A percentile compares a stretch with the other conserved stretches of the same genome.
These are phyloP conservation scores for Pythium dissotocum DNA, from an alignment of 352 stramenopile species.

Conservation along the genomic window DNA sequence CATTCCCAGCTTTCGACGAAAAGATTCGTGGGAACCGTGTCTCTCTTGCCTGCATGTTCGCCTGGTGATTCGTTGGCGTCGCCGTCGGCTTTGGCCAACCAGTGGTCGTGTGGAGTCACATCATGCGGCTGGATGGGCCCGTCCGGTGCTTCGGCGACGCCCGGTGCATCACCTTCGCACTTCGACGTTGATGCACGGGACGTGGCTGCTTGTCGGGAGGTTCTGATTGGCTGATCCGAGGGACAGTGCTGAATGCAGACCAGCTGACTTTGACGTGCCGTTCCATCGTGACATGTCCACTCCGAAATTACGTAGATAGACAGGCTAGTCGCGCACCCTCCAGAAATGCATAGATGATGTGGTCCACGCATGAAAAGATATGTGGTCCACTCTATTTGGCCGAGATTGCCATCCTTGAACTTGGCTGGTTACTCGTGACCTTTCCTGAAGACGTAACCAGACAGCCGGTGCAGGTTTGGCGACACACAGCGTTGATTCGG, in stretches of 20 bases:
- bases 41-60: not conserved
- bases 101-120: not conserved
- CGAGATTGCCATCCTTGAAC: not conserved
- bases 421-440: not conserved
- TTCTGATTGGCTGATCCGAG: slow-evolving; percentile 22
- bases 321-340: not conserved
- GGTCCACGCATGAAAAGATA: not conserved
- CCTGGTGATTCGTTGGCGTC: slow-evolving; percentile 1
- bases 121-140: not conserved
- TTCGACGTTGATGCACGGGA: slow-evolving; percentile 25
- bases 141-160: slow-evolving; percentile 31
- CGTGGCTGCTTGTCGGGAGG: slow-evolving; percentile 18
- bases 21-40: not conserved
- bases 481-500: not conserved
- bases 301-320: not conserved
- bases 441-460: not conserved
- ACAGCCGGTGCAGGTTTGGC: not conserved
- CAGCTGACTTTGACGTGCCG: not conserved
- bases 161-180: slow-evolving; percentile 26
- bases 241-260: not conserved
- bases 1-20: not conserved
- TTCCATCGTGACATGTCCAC: slow-evolving; percentile 1
- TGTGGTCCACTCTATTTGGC: not conserved
- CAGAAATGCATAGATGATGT: not conserved
- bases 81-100: not conserved